These are phyloP conservation scores for Trapa incisa DNA, from an alignment of 345 rosid genomes.

Conservation along the genomic window DNA sequence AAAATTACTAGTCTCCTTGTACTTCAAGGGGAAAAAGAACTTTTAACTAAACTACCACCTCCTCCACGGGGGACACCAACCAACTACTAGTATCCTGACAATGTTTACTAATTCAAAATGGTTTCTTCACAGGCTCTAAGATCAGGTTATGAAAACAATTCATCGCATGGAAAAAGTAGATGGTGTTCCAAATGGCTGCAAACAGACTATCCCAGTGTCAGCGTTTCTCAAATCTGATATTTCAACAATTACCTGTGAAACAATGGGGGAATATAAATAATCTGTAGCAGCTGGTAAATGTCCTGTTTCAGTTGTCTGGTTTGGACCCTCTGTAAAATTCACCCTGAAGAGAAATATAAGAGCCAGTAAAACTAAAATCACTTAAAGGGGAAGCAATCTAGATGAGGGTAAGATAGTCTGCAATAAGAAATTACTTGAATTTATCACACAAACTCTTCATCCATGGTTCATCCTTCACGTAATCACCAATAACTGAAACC, in stretches of 20 bases:
- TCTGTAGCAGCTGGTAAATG: constrained; percentile 16
- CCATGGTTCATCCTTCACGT: constrained; percentile 73
- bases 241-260: constrained; percentile 29
- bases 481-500: constrained; percentile 61
- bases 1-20: background rate
- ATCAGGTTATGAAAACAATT: too few relatives aligned
- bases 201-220: background rate
- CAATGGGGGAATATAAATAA: constrained; percentile 20
- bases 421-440: constrained; percentile 34
- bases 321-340: constrained; percentile 25
- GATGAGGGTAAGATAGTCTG: background rate
- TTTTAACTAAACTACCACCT: background rate
- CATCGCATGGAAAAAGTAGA: too few relatives aligned
- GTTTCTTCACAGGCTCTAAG: background rate
- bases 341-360: constrained; percentile 29
- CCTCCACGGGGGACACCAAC: background rate
- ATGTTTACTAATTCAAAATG: background rate
- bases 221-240: background rate
- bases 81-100: background rate
- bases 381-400: background rate
- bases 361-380: background rate
- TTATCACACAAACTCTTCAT: constrained; percentile 51
- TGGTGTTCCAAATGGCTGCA: too few relatives aligned
- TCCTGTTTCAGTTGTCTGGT: constrained; percentile 23
- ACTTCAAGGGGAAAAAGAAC: too few relatives aligned